Evolutionary conservation across 1,284 basidiomycete species (phyloP).

Genomic region (Nidula niveotomentosa): DNA sequence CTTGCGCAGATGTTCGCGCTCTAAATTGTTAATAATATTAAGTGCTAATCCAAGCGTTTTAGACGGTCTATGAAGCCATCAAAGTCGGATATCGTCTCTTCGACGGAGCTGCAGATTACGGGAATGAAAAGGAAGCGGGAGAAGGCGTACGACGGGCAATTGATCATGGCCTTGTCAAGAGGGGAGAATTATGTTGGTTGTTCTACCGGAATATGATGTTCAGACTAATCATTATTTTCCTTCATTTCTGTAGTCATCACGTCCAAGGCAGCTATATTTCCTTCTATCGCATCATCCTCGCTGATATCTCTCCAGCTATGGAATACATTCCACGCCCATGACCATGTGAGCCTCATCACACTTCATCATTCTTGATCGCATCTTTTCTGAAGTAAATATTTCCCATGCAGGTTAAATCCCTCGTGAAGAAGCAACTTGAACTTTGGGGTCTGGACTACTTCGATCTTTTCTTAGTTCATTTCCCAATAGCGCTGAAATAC

Average conservation of each 20-base stretch:
- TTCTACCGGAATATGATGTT: not conserved
- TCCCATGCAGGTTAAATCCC: constrained; percentile 42
- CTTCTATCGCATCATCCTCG: constrained; percentile 5
- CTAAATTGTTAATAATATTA: not conserved
- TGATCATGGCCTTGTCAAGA: not conserved
- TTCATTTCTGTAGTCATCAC: constrained; percentile 52
- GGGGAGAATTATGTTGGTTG: not conserved
- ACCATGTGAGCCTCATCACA: constrained; percentile 50
- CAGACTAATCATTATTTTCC: not conserved
- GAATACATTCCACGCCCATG: constrained; percentile 79
- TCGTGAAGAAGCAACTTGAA: constrained; percentile 62
- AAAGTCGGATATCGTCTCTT: not conserved
- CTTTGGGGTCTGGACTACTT: constrained; percentile 83
- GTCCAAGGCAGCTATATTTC: constrained; percentile 49
- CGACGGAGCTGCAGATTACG: not conserved
- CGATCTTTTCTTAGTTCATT: constrained; percentile 77
- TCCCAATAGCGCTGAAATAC: constrained; percentile 76
- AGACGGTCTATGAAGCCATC: not conserved
- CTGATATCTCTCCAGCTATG: constrained; percentile 51
- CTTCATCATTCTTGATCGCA: constrained; percentile 6
- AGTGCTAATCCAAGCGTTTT: not conserved
- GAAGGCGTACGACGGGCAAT: not conserved
- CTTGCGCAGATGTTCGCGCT: not conserved
- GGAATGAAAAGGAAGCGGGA: not conserved
- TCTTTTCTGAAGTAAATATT: not conserved